phyloP scores from a whole-genome alignment of 176 grass and related monocot species.

The Bolboschoenus planiculmis region DNA sequence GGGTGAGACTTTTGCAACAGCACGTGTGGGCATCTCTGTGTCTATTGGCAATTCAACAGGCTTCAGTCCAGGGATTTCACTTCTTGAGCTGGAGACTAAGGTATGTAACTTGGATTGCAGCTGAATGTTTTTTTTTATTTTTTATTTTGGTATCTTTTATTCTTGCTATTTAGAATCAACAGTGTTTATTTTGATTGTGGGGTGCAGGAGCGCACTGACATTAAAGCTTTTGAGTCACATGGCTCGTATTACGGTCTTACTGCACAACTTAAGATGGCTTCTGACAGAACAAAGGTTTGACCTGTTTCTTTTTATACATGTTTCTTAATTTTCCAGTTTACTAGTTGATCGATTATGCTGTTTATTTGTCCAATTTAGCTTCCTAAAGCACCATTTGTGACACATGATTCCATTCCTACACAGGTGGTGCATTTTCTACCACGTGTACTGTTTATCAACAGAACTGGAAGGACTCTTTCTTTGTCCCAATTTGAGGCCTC shows the following conservation, averaged over 20 bases:
- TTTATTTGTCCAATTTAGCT: not conserved
- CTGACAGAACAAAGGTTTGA: slow-evolving; percentile 92
- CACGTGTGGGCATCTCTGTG: slow-evolving; percentile 75
- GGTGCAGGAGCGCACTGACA: slow-evolving; percentile 71
- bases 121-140: not conserved
- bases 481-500: slow-evolving; percentile 67
- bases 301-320: not conserved
- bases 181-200: slow-evolving; percentile 1
- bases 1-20: slow-evolving; percentile 40
- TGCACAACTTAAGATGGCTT: slow-evolving; percentile 91
- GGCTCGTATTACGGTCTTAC: slow-evolving; percentile 92
- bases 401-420: slow-evolving; percentile 22
- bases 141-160: slow-evolving; percentile 19
- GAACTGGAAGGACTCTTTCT: slow-evolving; percentile 50
- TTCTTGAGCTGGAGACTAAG: slow-evolving; percentile 95
- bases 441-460: slow-evolving; percentile 75
- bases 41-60: slow-evolving; percentile 48
- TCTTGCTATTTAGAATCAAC: not conserved
- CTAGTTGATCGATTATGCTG: not conserved
- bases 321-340: not conserved
- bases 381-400: slow-evolving; percentile 5
- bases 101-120: slow-evolving; percentile 33
- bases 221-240: slow-evolving; percentile 80
- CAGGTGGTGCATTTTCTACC: slow-evolving; percentile 83
- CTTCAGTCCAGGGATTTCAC: slow-evolving; percentile 80